Percentiles rank a stretch among this genome's conserved stretches.
Conservation (phyloP, 371 early-diverging fungal species). For the Mucor velutinosus region DNA sequence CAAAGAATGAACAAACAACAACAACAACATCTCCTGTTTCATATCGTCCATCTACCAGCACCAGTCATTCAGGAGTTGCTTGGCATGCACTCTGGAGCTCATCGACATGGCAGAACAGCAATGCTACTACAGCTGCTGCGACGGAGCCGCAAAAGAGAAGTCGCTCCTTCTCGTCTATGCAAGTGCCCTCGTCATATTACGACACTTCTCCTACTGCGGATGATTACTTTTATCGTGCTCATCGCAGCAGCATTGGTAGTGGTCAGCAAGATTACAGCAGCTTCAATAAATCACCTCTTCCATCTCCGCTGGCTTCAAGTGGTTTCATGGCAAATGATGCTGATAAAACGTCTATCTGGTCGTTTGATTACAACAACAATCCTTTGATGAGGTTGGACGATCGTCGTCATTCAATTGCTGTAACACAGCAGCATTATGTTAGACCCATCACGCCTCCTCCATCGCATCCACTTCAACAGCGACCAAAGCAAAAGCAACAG, state of each 20-base stretch:
- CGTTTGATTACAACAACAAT: neutral
- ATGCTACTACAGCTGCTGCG: neutral
- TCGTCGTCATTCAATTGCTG: constrained; percentile 16
- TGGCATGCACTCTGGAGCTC: constrained; percentile 5
- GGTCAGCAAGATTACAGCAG: neutral
- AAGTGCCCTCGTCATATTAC: neutral
- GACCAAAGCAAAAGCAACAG: neutral
- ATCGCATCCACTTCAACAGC: neutral
- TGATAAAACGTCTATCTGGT: constrained; percentile 1
- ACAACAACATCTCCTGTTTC: neutral
- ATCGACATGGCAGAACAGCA: constrained; percentile 1
- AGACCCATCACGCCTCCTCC: constrained; percentile 10
- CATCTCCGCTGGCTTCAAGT: constrained; percentile 4
- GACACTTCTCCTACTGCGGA: neutral
- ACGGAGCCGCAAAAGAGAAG: neutral
- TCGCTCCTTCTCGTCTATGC: neutral
- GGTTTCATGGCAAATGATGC: constrained; percentile 1
- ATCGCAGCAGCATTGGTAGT: neutral
- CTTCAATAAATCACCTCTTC: constrained; percentile 4
- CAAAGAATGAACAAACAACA: neutral
- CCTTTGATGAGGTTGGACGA: neutral
- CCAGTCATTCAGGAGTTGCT: neutral
- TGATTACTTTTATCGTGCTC: neutral
- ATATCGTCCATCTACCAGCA: neutral
- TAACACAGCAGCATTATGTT: neutral